Evolutionary conservation across 2,329 filamentous ascomycete species (phyloP).

Genomic region (Elsinoe ampelina): DNA sequence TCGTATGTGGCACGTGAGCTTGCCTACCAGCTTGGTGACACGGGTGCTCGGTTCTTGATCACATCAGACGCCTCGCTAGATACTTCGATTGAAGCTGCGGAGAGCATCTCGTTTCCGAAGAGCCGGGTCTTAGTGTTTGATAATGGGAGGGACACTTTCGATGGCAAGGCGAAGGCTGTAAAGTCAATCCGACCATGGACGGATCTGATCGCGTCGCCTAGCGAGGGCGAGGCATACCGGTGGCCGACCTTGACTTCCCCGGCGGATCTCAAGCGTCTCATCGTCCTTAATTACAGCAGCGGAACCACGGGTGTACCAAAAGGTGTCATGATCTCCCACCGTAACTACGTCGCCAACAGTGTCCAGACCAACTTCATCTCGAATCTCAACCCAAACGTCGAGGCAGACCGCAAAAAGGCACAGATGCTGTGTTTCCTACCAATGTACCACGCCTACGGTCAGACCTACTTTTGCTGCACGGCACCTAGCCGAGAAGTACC

Average conservation of each 20-base stretch:
- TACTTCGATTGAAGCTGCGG: constrained; percentile 57
- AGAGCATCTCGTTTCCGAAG: constrained; percentile 45
- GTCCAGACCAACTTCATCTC: constrained; percentile 46
- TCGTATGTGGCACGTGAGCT: constrained; percentile 61
- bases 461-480: constrained; percentile 59
- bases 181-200: constrained; percentile 53
- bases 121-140: constrained; percentile 59
- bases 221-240: constrained; percentile 47
- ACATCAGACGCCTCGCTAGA: constrained; percentile 52
- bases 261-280: constrained; percentile 44
- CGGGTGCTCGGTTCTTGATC: constrained; percentile 58
- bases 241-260: constrained; percentile 52
- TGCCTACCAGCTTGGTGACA: constrained; percentile 65
- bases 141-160: constrained; percentile 38
- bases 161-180: constrained; percentile 26
- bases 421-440: constrained; percentile 60
- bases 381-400: constrained; percentile 41
- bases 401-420: constrained; percentile 33
- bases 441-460: constrained; percentile 48
- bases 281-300: constrained; percentile 69
- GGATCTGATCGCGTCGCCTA: constrained; percentile 44
- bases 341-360: constrained; percentile 65
- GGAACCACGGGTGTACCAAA: constrained; percentile 77
- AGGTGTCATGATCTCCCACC: constrained; percentile 68
- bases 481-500: constrained; percentile 49